Conservation (phyloP, 495 filamentous ascomycete genomes). For the Neurospora cerealis region DNA sequence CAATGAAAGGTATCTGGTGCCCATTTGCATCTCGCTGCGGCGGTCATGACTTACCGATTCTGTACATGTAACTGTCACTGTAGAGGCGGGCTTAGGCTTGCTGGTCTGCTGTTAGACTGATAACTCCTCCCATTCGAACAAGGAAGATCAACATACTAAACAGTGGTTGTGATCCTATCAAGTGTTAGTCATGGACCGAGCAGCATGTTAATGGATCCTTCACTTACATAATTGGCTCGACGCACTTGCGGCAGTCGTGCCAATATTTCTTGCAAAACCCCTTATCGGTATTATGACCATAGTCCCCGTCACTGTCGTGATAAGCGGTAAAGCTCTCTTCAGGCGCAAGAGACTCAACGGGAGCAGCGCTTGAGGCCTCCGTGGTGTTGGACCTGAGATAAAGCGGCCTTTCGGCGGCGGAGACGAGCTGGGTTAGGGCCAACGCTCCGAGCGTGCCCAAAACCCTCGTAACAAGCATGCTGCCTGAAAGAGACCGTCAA, state of each 20-base stretch:
- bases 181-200: neutral
- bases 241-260: neutral
- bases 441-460: constrained; percentile 15
- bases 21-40: neutral
- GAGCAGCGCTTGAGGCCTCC: neutral
- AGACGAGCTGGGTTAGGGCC: constrained; percentile 13
- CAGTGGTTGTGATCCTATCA: neutral
- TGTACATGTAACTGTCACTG: constrained; percentile 1
- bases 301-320: neutral
- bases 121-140: neutral
- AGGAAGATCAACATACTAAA: neutral
- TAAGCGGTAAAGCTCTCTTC: neutral
- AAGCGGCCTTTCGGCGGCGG: constrained; percentile 5
- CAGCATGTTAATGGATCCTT: neutral
- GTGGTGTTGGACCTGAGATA: constrained; percentile 8
- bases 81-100: neutral
- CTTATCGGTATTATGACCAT: neutral
- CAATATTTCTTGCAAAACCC: neutral
- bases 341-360: neutral
- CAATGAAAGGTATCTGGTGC: neutral
- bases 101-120: neutral
- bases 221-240: neutral
- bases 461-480: constrained; percentile 21
- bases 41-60: neutral
- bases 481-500: constrained; percentile 3